phyloP scores from a whole-genome alignment of 805 yeast genomes.

The Naumovozyma baii region DNA sequence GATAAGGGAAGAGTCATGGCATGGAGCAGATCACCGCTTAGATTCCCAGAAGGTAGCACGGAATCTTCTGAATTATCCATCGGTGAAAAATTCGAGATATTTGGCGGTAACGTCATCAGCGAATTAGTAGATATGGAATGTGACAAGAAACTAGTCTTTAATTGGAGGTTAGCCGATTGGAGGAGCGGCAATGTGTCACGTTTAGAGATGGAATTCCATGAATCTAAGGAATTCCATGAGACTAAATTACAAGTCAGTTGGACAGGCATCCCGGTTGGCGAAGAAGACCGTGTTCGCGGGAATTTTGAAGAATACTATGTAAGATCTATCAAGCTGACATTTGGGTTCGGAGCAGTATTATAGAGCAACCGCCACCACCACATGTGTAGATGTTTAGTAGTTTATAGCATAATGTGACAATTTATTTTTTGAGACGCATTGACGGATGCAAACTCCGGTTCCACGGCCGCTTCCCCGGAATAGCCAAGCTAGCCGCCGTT shows the following conservation, averaged over 20 bases:
- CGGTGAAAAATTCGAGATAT: conserved; percentile 57
- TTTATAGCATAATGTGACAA: too few relatives aligned
- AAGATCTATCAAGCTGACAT: conserved; percentile 78
- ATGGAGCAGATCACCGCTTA: conserved; percentile 67
- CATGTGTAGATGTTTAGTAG: too few relatives aligned
- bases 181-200: conserved; percentile 70
- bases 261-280: conserved; percentile 89
- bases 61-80: conserved; percentile 35
- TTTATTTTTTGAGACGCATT: too few relatives aligned
- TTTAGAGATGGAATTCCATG: conserved; percentile 51
- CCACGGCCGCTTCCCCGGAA: too few relatives aligned
- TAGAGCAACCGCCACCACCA: conserved; percentile 31
- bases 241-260: conserved; percentile 72
- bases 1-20: conserved; percentile 75
- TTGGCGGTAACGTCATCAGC: conserved; percentile 83
- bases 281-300: conserved; percentile 75
- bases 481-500: too few relatives aligned
- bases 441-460: too few relatives aligned
- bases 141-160: conserved; percentile 54
- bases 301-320: conserved; percentile 88
- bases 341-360: conserved; percentile 92
- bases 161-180: conserved; percentile 90
- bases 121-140: conserved; percentile 37
- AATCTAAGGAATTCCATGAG: conserved; percentile 65
- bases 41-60: conserved; percentile 29